Evolutionary conservation across 208 protist genomes (phyloP), one percentile per base, ranked within the genome.

Genomic region (Trypanosoma caninum): DNA sequence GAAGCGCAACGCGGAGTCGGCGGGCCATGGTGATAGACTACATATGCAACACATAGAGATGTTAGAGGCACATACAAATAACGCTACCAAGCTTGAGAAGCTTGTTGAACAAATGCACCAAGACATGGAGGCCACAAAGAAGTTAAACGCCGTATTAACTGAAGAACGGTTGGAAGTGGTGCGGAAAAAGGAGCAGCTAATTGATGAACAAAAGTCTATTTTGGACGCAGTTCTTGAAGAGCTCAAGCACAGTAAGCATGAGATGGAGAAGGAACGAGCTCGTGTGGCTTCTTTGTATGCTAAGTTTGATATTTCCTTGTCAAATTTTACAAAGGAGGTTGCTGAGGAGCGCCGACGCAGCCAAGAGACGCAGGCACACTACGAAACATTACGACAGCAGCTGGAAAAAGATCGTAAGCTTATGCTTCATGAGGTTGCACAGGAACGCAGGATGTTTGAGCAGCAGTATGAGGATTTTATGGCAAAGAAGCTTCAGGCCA

Each of bases 391-490:
- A 14, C 85, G 89, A 23, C 75, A 90, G 65, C 89, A 91, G 65
- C 56, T 81, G 0, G 86, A 95, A 48, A 86, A 80, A 63, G 89
- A 95, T 41, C 67, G 84, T 27, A 67, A 70, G 50, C 47, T 89
- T 42, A 89, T 93, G 83, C 69, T 93, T 25, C 59, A 61, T 35
- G 86, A 95, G 61, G 74, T 93, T n/a, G 57, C 74, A 16, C 82
- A 88, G 38, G 89, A 95, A 64, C 78, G 89, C 27, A 89, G 87
- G 55, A 54, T 85, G 28, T 69, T 95, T 20, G 84, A 95, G 72
- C 75, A 88, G 64, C 85, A 91, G 59, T 82, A 87, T 35, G 86
- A 95, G 40, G 89, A 87, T 47, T 84, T 90, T 31, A 74, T 93
- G 33, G 65, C 76, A 18, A 68, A 76, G 41, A 91, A 89, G 66